Evolutionary conservation across 2,329 filamentous ascomycete genomes (phyloP), one percentile per base, ranked within the genome.

Genomic region (Leptosphaerulina australis): DNA sequence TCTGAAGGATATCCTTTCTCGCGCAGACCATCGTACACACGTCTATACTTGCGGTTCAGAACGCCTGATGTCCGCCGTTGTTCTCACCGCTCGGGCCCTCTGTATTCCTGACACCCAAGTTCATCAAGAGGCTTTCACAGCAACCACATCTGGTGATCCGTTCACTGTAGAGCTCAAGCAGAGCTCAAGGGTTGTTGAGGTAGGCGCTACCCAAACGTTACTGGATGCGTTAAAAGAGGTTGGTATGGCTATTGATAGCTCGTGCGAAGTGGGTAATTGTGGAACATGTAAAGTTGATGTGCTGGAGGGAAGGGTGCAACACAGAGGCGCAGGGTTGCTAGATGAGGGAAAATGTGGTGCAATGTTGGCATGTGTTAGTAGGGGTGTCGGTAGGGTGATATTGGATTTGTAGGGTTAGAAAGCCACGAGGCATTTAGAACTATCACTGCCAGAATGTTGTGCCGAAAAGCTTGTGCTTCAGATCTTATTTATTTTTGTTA

Each of bases 31-130:
- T 77, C 83, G 82, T 58, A 80, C 80, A 8, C 80, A 81, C 41
- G 69, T 87, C 3, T 87, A 86, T 63, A 79, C 82, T 18, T 88
- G 84, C 63, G 85, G 85, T 0, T 83, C 85, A 0, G 58, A 64
- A 7, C 74, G 80, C 6, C 77, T 88, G 70, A 82, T 86, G 74
- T 77, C 81, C 5, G 80, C 78, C 33, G 78, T 81, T 0, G 64
- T 63, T 15, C 59, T 58, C 2, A 76, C 75, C 10, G 77, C 79
- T 0, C 69, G 71, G 7, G 67, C 67, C 6, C 70, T 72, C 7
- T 74, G 76, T 0, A 71, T 87, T 0, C 66, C 74, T 0, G 72
- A 77, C 2, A 72, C 76, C 0, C 81, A 84, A 30, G 74, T 86
- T 1, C 84, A 87, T 64, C 83, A 80, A 50, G 85, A 88, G 65